Percentiles rank a stretch among this genome's conserved stretches.
These are phyloP conservation scores for Cronartium quercuum DNA, from an alignment of 1,284 basidiomycete species.

Conservation along the genomic window DNA sequence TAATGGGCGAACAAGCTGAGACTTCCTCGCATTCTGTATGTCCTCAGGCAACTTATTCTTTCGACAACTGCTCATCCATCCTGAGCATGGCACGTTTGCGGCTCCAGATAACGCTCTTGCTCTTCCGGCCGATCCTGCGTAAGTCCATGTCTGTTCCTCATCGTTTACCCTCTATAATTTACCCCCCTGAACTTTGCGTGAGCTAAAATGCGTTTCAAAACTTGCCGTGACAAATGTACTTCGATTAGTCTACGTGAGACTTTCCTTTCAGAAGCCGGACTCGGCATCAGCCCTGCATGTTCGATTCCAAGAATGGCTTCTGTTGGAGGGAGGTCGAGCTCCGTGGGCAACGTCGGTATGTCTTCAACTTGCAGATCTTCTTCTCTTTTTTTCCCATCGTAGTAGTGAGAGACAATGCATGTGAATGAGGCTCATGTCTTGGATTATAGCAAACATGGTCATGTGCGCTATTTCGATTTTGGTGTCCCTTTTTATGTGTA, in stretches of 20 bases:
- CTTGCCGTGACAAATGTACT: too few relatives aligned
- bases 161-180: background rate
- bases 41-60: slow-evolving; percentile 22
- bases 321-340: background rate
- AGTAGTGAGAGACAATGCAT: slow-evolving; percentile 23
- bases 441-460: slow-evolving; percentile 67
- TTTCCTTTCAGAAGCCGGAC: background rate
- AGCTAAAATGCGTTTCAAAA: background rate
- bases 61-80: slow-evolving; percentile 25
- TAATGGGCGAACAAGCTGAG: background rate
- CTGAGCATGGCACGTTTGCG: background rate
- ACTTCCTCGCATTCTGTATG: background rate
- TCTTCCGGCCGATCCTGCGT: slow-evolving; percentile 3
- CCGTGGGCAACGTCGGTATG: slow-evolving; percentile 20
- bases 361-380: too few relatives aligned
- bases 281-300: slow-evolving; percentile 10
- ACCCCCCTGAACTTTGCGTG: background rate
- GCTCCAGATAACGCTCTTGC: slow-evolving; percentile 4
- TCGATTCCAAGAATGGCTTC: slow-evolving; percentile 13
- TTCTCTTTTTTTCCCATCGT: slow-evolving; percentile 1
- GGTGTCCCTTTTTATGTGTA: slow-evolving; percentile 55
- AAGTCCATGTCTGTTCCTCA: background rate
- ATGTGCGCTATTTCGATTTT: slow-evolving; percentile 60
- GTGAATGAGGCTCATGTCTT: slow-evolving; percentile 39
- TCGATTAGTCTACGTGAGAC: background rate